Conservation (phyloP, 2,329 filamentous ascomycete genomes). For the Berkeleyomyces rouxiae region DNA sequence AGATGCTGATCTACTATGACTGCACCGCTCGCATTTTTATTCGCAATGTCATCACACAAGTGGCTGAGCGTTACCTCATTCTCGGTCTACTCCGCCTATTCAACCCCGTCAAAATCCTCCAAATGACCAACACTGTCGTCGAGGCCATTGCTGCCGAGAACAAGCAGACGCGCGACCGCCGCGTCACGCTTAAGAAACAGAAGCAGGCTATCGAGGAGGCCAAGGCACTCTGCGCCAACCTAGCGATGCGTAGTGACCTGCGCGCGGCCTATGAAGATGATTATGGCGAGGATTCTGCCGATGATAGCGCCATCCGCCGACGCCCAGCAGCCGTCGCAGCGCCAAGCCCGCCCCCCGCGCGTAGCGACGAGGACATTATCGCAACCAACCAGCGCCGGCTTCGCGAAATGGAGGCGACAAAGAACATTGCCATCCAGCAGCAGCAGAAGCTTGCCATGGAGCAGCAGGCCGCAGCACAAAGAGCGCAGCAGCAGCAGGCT, state of each 20-base stretch:
- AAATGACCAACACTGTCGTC: conserved; percentile 28
- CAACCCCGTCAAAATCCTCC: conserved; percentile 34
- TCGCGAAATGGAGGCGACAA: background rate
- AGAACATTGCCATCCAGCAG: background rate
- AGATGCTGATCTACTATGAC: conserved; percentile 40
- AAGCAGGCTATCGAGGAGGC: conserved; percentile 35
- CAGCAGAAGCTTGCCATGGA: conserved; percentile 5
- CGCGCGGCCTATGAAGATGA: conserved; percentile 21
- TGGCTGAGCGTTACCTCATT: conserved; percentile 34
- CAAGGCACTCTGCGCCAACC: conserved; percentile 30
- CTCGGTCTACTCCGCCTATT: conserved; percentile 35
- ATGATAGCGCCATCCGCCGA: conserved; percentile 6
- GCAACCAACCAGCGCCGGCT: background rate
- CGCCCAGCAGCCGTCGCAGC: conserved; percentile 5
- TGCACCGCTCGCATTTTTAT: conserved; percentile 35
- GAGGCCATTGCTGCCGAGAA: conserved; percentile 37
- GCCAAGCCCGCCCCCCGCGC: background rate
- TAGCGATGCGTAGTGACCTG: conserved; percentile 36
- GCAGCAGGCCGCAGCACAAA: background rate
- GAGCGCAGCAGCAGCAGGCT: conserved; percentile 2
- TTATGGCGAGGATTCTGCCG: conserved; percentile 10
- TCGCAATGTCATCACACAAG: conserved; percentile 35
- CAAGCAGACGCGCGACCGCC: conserved; percentile 34
- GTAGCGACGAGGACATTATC: background rate
- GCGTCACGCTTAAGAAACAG: conserved; percentile 30